Evolutionary conservation across 768 basidiomycete genomes (phyloP).

Genomic region (Sarcodon sp.): DNA sequence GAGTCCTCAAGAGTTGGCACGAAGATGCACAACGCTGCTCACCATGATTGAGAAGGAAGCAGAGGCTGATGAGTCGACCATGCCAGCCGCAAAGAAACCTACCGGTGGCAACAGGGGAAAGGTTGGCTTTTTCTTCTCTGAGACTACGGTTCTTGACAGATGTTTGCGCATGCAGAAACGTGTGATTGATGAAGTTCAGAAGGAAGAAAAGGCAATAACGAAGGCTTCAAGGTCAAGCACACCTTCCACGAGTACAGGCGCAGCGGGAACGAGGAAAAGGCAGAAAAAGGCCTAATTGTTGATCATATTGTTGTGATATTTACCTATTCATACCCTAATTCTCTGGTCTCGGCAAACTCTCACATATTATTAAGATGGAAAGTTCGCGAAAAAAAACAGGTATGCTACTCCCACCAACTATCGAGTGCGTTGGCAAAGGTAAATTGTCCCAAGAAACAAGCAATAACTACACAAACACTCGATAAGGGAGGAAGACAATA

Average conservation of each 20-base stretch:
- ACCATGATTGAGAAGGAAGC: conserved; percentile 92
- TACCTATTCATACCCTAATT: neutral
- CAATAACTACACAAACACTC: no score
- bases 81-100: conserved; percentile 6
- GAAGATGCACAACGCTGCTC: conserved; percentile 79
- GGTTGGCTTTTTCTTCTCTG: conserved; percentile 23
- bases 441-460: no score
- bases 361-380: no score
- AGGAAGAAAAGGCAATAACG: conserved; percentile 30
- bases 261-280: conserved; percentile 38
- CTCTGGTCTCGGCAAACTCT: neutral
- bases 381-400: no score
- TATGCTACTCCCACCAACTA: no score
- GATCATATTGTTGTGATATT: neutral
- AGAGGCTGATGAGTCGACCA: conserved; percentile 54
- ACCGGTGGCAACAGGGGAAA: conserved; percentile 29
- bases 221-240: conserved; percentile 44
- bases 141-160: neutral
- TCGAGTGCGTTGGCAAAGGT: no score
- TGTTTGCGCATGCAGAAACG: conserved; percentile 39
- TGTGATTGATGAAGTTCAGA: conserved; percentile 53
- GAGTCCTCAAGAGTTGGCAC: conserved; percentile 76
- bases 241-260: conserved; percentile 32
- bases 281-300: conserved; percentile 44
- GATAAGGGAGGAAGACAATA: no score